These are phyloP conservation scores for Ceratobasidium sp. DNA, from an alignment of 1,284 basidiomycete genomes.

Conservation along the genomic window DNA sequence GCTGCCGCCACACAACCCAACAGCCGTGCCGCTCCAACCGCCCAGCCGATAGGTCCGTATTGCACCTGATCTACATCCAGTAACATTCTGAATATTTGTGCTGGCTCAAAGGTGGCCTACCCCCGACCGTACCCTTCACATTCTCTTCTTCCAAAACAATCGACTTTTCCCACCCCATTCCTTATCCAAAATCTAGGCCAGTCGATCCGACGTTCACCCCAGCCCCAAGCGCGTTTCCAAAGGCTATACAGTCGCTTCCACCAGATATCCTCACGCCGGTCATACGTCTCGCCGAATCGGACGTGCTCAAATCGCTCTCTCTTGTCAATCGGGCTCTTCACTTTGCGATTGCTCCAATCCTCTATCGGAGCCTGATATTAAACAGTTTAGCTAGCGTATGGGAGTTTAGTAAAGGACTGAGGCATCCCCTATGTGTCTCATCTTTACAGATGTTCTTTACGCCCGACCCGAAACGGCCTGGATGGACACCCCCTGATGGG, in stretches of 20 bases:
- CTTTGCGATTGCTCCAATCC: constrained; percentile 14
- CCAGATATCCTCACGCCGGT: constrained; percentile 4
- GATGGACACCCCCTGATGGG: neutral
- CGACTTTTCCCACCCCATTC: neutral
- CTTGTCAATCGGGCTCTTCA: constrained; percentile 21
- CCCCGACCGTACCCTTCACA: neutral
- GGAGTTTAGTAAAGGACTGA: neutral
- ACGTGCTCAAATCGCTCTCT: neutral
- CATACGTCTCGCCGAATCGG: constrained; percentile 1
- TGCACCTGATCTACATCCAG: neutral
- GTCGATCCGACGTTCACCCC: neutral
- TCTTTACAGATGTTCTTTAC: constrained; percentile 30
- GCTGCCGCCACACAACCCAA: constrained; percentile 1
- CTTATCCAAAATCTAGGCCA: neutral
- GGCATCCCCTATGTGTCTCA: constrained; percentile 9
- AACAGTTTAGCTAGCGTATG: neutral
- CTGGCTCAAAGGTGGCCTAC: too few relatives aligned
- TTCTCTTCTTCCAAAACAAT: neutral
- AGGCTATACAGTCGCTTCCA: constrained; percentile 15
- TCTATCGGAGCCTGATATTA: constrained; percentile 1
- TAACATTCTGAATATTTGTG: neutral
- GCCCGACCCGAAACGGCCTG: constrained; percentile 5
- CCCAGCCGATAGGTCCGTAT: neutral
- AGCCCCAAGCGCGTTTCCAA: neutral
- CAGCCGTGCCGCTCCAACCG: neutral